Evolutionary conservation across 345 rosid species (phyloP).

Genomic region (Carallia pectinifolia): DNA sequence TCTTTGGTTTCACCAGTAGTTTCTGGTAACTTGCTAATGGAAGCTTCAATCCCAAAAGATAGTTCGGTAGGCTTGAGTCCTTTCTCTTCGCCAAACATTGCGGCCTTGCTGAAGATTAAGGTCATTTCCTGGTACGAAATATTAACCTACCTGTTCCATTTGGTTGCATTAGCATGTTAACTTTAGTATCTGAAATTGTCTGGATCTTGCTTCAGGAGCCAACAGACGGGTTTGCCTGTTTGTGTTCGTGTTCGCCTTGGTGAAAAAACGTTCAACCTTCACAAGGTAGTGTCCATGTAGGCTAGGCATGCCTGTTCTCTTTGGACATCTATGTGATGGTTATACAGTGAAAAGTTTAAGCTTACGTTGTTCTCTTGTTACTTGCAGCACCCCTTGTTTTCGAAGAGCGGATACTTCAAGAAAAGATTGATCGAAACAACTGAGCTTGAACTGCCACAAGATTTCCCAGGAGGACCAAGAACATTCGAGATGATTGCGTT

Average conservation of each 20-base stretch:
- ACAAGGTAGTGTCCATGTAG: constrained; percentile 40
- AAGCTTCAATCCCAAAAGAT: constrained; percentile 48
- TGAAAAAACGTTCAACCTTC: constrained; percentile 50
- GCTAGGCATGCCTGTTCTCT: not conserved
- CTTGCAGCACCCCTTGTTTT: constrained; percentile 56
- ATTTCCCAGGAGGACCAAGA: constrained; percentile 79
- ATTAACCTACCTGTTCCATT: not conserved
- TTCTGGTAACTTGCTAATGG: constrained; percentile 33
- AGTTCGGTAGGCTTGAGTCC: constrained; percentile 55
- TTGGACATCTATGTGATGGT: not conserved
- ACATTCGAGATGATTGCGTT: constrained; percentile 66
- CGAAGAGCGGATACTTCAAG: constrained; percentile 72
- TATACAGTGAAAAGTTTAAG: not conserved
- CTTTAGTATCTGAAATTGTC: not conserved
- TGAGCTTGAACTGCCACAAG: constrained; percentile 51
- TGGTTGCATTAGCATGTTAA: not conserved
- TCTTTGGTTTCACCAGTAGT: not conserved
- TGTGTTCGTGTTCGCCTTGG: constrained; percentile 45
- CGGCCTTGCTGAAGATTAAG: constrained; percentile 52
- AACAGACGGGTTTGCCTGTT: constrained; percentile 63
- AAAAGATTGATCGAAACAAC: constrained; percentile 39
- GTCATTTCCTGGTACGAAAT: constrained; percentile 45
- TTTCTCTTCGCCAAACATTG: constrained; percentile 50
- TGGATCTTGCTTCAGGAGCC: constrained; percentile 43
- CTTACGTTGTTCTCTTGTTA: constrained; percentile 10